Base-by-base conservation (phyloP, 225 moss, liverwort and hornwort genomes). In the Marchantia polymorpha region DNA sequence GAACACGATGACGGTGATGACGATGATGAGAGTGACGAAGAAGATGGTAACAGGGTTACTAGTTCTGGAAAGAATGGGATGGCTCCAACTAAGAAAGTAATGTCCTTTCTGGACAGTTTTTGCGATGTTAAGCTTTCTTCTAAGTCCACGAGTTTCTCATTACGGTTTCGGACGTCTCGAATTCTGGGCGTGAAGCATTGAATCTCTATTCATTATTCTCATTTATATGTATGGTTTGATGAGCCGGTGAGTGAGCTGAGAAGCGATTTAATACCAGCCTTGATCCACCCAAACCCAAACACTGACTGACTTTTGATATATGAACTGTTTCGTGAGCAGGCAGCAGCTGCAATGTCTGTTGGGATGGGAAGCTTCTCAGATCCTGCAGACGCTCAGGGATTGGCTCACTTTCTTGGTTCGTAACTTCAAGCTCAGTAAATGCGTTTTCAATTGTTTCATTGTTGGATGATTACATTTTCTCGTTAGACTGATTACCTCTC, bases 291-390 rank as follows among this genome's bases (percentile, higher is more conserved):
- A 10, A 29, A 29, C 30, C 67, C 31, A 15, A 29, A 31, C 30
- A 17, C n/a, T 72, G 15, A 71, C 39, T 72, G 23, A 72, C 23
- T 59, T 17, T 46, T 61, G 47, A 3, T 39, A 5, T 39, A 39
- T 13, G 47, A 64, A 65, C 22, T 22, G 20, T 15, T 12, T 23
- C 15, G 31, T 6, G 4, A 14, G 52, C 84, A 94, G 94, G 99
- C 99, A 72, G 99, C 95, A 81, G 99, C 93, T 77, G 99, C 99
- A 31, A 95, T 99, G 99, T 93, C 91, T 88, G 99, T 99, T 78
- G 99, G 93, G 51, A 90, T 99, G 14, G 99, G 99, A 55, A 99
- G 95, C 84, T 99, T 99, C 81, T 93, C 93, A 53, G 99, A 99
- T 79, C 99, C 99, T 69, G n/a, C n/a, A 26, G 99, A 99, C 84